These are phyloP conservation scores for Cenococcum geophilum DNA, from an alignment of 495 filamentous ascomycete genomes.

Conservation along the genomic window DNA sequence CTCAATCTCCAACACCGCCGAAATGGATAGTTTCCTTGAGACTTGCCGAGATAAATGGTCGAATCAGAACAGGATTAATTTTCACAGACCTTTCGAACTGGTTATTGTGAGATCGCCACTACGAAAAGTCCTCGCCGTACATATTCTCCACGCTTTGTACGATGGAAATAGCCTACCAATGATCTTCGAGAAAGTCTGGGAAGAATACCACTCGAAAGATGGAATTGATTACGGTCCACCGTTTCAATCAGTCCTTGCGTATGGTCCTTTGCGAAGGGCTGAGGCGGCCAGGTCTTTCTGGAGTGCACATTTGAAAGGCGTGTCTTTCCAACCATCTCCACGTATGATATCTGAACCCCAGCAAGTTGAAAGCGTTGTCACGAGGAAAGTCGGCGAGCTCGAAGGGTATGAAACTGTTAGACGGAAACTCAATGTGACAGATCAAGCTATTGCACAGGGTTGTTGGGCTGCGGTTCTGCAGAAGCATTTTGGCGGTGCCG, in stretches of 20 bases:
- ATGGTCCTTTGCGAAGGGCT: constrained; percentile 52
- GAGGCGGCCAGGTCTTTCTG: constrained; percentile 60
- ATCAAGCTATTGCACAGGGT: constrained; percentile 68
- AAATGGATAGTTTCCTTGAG: constrained; percentile 33
- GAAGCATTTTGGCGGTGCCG: constrained; percentile 37
- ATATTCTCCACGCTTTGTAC: constrained; percentile 82
- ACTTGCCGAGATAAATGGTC: constrained; percentile 43
- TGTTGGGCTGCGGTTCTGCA: constrained; percentile 56
- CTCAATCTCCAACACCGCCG: constrained; percentile 23
- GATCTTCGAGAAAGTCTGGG: constrained; percentile 52
- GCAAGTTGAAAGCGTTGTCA: background rate
- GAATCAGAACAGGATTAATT: constrained; percentile 28
- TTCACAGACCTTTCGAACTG: constrained; percentile 43
- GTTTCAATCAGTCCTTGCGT: constrained; percentile 49
- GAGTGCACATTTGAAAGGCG: constrained; percentile 48
- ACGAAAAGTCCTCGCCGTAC: constrained; percentile 46
- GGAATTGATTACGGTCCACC: constrained; percentile 37
- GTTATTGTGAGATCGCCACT: constrained; percentile 37
- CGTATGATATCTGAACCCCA: background rate
- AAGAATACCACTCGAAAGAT: constrained; percentile 37
- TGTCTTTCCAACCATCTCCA: constrained; percentile 3
- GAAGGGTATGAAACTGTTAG: constrained; percentile 40
- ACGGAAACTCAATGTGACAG: constrained; percentile 58
- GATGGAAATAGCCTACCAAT: constrained; percentile 74
- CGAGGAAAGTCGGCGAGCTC: constrained; percentile 7